A percentile compares a stretch with the other conserved stretches of the same genome.
These are phyloP conservation scores for Yarrowia sp. DNA, from an alignment of 805 yeast species.

Conservation along the genomic window DNA sequence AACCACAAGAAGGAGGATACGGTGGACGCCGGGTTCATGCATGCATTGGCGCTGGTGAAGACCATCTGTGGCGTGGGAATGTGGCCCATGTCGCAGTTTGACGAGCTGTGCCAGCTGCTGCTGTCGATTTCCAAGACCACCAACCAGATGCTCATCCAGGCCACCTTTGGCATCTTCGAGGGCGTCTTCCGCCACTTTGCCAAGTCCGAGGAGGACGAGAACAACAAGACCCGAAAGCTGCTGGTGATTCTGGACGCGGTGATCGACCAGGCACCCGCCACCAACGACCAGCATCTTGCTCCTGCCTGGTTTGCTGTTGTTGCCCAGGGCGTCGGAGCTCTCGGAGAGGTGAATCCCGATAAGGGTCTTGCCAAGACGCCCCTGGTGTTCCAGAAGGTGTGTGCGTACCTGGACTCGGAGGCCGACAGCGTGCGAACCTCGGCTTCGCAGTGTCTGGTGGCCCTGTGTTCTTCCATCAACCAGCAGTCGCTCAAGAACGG, in stretches of 20 bases:
- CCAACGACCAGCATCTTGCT: slow-evolving; percentile 81
- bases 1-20: slow-evolving; percentile 49
- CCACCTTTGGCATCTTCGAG: slow-evolving; percentile 85
- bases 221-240: slow-evolving; percentile 66
- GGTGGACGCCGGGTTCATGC: slow-evolving; percentile 67
- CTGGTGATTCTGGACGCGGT: slow-evolving; percentile 70
- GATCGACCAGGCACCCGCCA: slow-evolving; percentile 79
- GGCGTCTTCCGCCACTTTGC: slow-evolving; percentile 74
- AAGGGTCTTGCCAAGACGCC: slow-evolving; percentile 65
- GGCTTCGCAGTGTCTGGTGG: slow-evolving; percentile 86
- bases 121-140: slow-evolving; percentile 79
- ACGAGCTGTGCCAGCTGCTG: slow-evolving; percentile 75
- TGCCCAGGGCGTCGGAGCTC: slow-evolving; percentile 75
- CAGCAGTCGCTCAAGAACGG: slow-evolving; percentile 60
- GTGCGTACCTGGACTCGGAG: slow-evolving; percentile 73
- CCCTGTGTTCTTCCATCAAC: slow-evolving; percentile 71
- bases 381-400: slow-evolving; percentile 60
- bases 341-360: slow-evolving; percentile 59
- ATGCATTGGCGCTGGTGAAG: slow-evolving; percentile 75
- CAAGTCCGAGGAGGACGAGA: slow-evolving; percentile 53
- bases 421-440: slow-evolving; percentile 68
- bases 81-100: slow-evolving; percentile 81
- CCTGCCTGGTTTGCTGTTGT: slow-evolving; percentile 96
- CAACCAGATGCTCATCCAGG: slow-evolving; percentile 82
- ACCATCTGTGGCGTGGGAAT: slow-evolving; percentile 73